Evolutionary conservation across 768 basidiomycete species (phyloP).

Genomic region (Leccinum arenicola): DNA sequence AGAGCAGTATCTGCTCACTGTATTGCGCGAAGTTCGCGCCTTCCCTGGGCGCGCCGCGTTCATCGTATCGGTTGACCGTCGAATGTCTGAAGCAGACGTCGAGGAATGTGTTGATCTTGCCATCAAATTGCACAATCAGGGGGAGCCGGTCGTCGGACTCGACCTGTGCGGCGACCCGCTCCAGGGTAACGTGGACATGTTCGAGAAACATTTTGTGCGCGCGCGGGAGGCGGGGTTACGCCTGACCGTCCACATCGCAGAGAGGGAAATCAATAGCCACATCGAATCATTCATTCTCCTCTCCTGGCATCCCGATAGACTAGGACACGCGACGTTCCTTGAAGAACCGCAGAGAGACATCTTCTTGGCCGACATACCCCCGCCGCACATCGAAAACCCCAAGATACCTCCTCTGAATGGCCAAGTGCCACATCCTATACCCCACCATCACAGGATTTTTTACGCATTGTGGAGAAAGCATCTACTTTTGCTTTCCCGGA

Average conservation of each 20-base stretch:
- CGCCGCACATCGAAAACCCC: constrained; percentile 13
- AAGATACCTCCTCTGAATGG: constrained; percentile 20
- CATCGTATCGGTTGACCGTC: constrained; percentile 74
- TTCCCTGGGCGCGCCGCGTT: constrained; percentile 56
- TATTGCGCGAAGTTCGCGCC: constrained; percentile 62
- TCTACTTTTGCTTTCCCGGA: constrained; percentile 18
- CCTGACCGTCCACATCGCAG: constrained; percentile 81
- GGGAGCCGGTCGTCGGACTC: constrained; percentile 68
- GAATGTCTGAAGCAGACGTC: constrained; percentile 53
- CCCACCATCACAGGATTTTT: constrained; percentile 23
- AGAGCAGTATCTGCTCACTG: constrained; percentile 57
- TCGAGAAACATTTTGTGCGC: constrained; percentile 48
- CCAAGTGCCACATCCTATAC: constrained; percentile 19
- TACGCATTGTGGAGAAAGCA: constrained; percentile 24
- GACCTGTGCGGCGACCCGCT: constrained; percentile 79
- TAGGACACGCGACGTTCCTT: constrained; percentile 84
- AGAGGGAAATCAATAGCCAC: constrained; percentile 62
- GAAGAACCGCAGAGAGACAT: constrained; percentile 50
- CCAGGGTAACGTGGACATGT: constrained; percentile 53
- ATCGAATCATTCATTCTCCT: constrained; percentile 63
- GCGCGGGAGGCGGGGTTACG: constrained; percentile 62
- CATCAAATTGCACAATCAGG: constrained; percentile 48
- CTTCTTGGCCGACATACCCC: constrained; percentile 40
- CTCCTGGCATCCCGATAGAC: constrained; percentile 58
- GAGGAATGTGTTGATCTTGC: constrained; percentile 59